Evolutionary conservation across 2,329 filamentous ascomycete species (phyloP), one percentile per base, ranked within the genome.

Genomic region (Curvularia verruculosa): DNA sequence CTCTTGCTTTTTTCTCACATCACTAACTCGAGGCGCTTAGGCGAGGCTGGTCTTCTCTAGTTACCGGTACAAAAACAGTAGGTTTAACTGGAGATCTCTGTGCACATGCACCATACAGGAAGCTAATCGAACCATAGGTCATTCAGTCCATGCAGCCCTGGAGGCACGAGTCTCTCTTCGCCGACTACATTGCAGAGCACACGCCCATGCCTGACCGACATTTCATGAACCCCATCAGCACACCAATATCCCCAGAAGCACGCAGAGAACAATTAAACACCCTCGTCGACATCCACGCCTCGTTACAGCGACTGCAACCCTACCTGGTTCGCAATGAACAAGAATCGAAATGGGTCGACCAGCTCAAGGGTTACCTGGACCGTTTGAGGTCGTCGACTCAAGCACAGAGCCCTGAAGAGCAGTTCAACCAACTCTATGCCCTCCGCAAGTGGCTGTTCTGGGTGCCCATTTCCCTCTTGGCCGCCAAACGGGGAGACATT

Each of bases 391-490:
- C 69, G 28, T 77, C 79, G 2, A 71, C 65, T 26, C 73, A 79
- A 31, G 74, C 81, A 15, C 75, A 78, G 49, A 77, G 77, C 2
- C 87, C 92, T 23, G 89, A 91, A 61, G 88, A 96, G 72, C 91
- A 96, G 71, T 98, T 97, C 73, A 89, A 92, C 70, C 90, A 93
- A 63, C 85, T 98, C 10, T 93, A 96, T 63, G 89, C 91, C 9
- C 84, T 99, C 57, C 86, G 93, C 53, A 90, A 91, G 66, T 97
- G 94, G 92, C 85, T 98, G 15, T 96, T 98, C 78, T 98, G 94
- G 92, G 86, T 96, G 53, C 95, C 95, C 0, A 88, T 96, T 31
- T 87, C 88, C 64, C 89, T 93, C 67, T 83, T 97, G 24, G 89
- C 94, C 73, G 87, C 88, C 63, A 89, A 88, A 45, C 87, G 89